Conservation (phyloP, 495 filamentous ascomycete species). For the Parmelia sp. region DNA sequence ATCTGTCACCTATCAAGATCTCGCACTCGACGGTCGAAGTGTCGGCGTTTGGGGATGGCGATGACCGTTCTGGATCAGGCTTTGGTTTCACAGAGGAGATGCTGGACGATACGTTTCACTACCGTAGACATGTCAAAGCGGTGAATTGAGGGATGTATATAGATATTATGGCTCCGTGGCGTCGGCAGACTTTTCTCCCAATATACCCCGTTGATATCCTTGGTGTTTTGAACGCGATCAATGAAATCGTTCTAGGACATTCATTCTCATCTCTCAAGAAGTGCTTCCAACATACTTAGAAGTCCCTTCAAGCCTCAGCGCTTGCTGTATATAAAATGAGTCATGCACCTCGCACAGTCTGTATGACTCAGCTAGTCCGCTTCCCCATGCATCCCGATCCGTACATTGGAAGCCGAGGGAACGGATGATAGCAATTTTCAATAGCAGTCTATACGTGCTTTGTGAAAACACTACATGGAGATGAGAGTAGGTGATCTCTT, state of each 20-base stretch:
- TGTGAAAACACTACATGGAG: no score
- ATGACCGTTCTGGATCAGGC: slow-evolving; percentile 30
- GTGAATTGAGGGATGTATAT: neutral
- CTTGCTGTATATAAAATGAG: no score
- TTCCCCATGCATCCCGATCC: no score
- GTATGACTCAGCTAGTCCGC: no score
- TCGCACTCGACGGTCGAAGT: slow-evolving; percentile 17
- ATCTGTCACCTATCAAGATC: slow-evolving; percentile 37
- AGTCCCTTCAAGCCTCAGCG: neutral
- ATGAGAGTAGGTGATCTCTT: no score
- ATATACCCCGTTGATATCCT: neutral
- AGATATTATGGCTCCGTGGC: neutral
- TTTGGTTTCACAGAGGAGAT: slow-evolving; percentile 30
- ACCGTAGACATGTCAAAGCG: slow-evolving; percentile 21
- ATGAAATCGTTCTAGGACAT: neutral
- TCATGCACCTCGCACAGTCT: no score
- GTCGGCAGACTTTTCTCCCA: neutral
- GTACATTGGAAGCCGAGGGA: no score
- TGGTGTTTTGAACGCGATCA: neutral
- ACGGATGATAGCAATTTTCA: no score
- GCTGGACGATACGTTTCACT: slow-evolving; percentile 53
- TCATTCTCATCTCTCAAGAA: neutral
- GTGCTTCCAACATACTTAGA: neutral
- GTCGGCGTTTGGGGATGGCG: slow-evolving; percentile 25
- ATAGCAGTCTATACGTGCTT: no score